phyloP scores from a whole-genome alignment of 2,329 filamentous ascomycete species.

The Talaromyces sp. region DNA sequence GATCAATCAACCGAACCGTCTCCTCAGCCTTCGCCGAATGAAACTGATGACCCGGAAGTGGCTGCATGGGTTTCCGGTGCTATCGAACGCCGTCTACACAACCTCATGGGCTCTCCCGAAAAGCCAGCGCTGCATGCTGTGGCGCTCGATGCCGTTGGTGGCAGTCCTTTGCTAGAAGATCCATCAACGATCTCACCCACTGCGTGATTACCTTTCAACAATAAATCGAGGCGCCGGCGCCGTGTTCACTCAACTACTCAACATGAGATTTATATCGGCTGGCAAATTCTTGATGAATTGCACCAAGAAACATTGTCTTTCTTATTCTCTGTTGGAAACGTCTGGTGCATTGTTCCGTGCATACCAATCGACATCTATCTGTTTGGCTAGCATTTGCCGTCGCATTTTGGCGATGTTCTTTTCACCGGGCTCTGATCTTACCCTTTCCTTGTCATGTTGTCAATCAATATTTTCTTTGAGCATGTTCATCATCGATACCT shows the following conservation, averaged over 20 bases:
- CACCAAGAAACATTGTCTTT: background rate
- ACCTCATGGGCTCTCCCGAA: constrained; percentile 53
- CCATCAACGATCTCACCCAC: constrained; percentile 17
- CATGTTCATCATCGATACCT: constrained; percentile 10
- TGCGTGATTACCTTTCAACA: background rate
- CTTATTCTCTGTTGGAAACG: background rate
- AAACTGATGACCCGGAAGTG: constrained; percentile 74
- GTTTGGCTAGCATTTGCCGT: constrained; percentile 21
- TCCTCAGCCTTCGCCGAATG: constrained; percentile 34
- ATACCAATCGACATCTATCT: constrained; percentile 1
- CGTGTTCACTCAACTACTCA: constrained; percentile 1
- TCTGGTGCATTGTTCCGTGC: background rate
- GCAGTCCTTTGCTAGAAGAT: constrained; percentile 38
- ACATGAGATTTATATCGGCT: background rate
- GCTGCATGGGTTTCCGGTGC: constrained; percentile 78
- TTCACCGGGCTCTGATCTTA: background rate
- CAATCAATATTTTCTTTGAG: background rate
- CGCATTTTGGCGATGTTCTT: constrained; percentile 12
- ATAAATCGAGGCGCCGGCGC: constrained; percentile 10
- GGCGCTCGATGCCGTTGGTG: constrained; percentile 69
- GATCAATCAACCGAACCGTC: constrained; percentile 32
- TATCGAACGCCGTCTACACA: constrained; percentile 64
- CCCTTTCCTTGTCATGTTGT: background rate
- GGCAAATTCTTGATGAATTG: background rate
- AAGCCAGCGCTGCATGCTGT: constrained; percentile 87